Evolutionary conservation across 2,329 filamentous ascomycete genomes (phyloP).

Genomic region (Paracorniculantispora psalliotae): DNA sequence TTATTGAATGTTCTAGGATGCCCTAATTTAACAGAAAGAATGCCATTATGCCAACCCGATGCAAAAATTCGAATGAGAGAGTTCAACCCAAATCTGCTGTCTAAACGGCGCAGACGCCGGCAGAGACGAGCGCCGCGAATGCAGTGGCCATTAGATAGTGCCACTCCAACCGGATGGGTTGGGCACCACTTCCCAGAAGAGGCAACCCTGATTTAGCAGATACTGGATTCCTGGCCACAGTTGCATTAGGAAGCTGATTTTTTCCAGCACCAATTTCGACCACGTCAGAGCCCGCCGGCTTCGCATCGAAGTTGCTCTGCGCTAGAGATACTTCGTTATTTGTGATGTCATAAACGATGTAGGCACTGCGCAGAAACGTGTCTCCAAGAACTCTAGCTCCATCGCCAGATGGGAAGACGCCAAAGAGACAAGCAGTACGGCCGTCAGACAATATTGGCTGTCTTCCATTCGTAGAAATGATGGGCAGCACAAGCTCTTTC

Average conservation of each 20-base stretch:
- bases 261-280: constrained; percentile 50
- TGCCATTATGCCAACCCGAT: neutral
- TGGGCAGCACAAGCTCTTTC: constrained; percentile 54
- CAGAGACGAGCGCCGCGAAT: neutral
- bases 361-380: constrained; percentile 69
- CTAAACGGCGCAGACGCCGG: neutral
- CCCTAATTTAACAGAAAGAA: neutral
- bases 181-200: neutral
- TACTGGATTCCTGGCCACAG: constrained; percentile 43
- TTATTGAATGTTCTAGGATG: neutral
- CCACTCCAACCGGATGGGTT: neutral
- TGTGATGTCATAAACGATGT: constrained; percentile 68
- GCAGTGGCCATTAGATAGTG: neutral
- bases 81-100: too few relatives aligned
- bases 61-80: too few relatives aligned
- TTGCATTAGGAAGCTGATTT: constrained; percentile 49
- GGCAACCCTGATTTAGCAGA: constrained; percentile 42
- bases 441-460: constrained; percentile 50
- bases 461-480: constrained; percentile 41
- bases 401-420: constrained; percentile 53
- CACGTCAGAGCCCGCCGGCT: constrained; percentile 38
- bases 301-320: constrained; percentile 58
- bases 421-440: constrained; percentile 58
- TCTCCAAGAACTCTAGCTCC: constrained; percentile 64
- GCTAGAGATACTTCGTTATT: constrained; percentile 69